Base-by-base conservation (phyloP, 192 early-diverging fungal genomes). In the Ambispora gerdemannii region DNA sequence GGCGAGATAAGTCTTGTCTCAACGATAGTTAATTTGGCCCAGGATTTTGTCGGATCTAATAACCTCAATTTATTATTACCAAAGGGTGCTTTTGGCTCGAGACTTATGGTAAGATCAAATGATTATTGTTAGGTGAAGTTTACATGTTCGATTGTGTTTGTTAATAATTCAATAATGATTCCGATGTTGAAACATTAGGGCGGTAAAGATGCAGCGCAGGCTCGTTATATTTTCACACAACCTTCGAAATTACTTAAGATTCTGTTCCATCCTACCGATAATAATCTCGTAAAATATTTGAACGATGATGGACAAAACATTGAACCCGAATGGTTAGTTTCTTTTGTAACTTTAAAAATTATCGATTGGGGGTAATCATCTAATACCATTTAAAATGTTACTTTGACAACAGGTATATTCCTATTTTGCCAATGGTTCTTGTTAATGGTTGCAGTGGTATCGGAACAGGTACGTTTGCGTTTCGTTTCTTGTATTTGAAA, bases 361-460 rank as follows among this genome's bases (percentile, higher is more conserved):
- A 49, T 19, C 10, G 47, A 13, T 49, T 49, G 19, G 8, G 8
- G 47, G 19, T 49, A 49, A 8, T 13, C 47, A 49, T 8, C 19
- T 49, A 19, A 71, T n/a, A n/a, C n/a, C n/a, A n/a, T n/a, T n/a
- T n/a, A n/a, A n/a, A n/a, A n/a, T n/a, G n/a, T 25, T 28, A 53
- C 50, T 43, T 34, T 49, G 17, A 3, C 7, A 17, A 30, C 60
- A 83, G 80, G 79, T 97, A 92, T 76, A 76, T 96, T 8, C 95
- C 95, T 0, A 88, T 99, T 22, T 68, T 97, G 2, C 97, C 95
- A 1, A 94, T 97, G 92, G 83, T 99, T 0, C 76, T 99, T 24
- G 84, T 99, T 11, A 99, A 97, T 74, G 95, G 95, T 32, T 83
- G 87, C 4, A 91, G 94, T 19, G 97, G 97, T 72, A 99, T 99